phyloP scores from a whole-genome alignment of 1,284 basidiomycete genomes.

The Cutaneotrichosporon spelunceum region DNA sequence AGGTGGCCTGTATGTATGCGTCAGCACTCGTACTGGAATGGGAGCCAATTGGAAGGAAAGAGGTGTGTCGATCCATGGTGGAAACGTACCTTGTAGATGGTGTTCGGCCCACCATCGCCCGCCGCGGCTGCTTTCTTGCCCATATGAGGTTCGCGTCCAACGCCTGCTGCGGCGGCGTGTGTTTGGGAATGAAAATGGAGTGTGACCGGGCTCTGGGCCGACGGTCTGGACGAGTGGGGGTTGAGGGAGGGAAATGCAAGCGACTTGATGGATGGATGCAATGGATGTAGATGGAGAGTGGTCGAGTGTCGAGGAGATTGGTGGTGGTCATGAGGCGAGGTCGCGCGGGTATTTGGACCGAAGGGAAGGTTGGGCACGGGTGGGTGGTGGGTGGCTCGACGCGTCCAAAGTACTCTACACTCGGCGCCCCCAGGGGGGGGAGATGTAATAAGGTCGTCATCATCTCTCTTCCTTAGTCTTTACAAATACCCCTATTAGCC shows the following conservation, averaged over 20 bases:
- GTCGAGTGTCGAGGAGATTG: not conserved
- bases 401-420: not conserved
- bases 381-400: not conserved
- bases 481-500: too few species aligned
- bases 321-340: not conserved
- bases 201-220: not conserved
- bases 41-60: not conserved
- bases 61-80: not conserved
- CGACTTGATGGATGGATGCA: not conserved
- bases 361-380: too few species aligned
- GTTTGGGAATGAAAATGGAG: not conserved
- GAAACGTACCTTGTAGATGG: conserved; percentile 40
- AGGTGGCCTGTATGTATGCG: conserved; percentile 29
- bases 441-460: not conserved
- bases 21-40: conserved; percentile 10
- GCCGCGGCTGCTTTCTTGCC: conserved; percentile 33
- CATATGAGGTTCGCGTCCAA: conserved; percentile 18
- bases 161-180: not conserved
- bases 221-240: not conserved
- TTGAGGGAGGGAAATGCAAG: not conserved
- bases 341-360: not conserved
- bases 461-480: not conserved
- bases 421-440: too few species aligned
- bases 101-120: conserved; percentile 36
- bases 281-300: not conserved